Evolutionary conservation across 805 yeast species (phyloP), one percentile per base, ranked within the genome.

Genomic region (Barnettozyma vustinii): DNA sequence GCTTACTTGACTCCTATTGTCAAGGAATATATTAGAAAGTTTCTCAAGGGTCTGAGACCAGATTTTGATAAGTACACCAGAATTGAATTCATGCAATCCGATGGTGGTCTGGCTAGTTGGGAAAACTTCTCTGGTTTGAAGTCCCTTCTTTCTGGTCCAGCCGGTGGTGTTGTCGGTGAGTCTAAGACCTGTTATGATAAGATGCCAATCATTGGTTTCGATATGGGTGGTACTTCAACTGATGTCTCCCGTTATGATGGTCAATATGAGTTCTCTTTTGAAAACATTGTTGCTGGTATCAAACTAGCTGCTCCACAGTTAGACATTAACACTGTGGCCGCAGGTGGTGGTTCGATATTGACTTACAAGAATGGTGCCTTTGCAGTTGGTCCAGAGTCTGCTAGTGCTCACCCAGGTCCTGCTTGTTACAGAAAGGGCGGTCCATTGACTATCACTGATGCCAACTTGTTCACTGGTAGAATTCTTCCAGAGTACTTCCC

Each of bases 151-250:
- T 77, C 82, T 1, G 83, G 83, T 5, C 83, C 83, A 3, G 83
- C 83, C 40, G 83, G 83, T 40, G 83, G 83, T 41, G 77, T 78
- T 62, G 83, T 78, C 36, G 83, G 83, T 7, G 76, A 67, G 47
- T 79, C 79, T 2, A 69, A 69, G 49, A 77, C 83, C 0, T 77
- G 82, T 57, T 75, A 66, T 57, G 79, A 75, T 52, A 42, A 53
- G 36, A 43, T 50, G 12, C 64, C 75, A 7, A 60, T 66, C 42
- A 66, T 70, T 52, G 72, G 73, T 5, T 68, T 69, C 46, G 73
- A 70, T 56, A 68, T 68, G 73, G 73, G 73, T 52, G 73, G 73
- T 46, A 69, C 73, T 10, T 64, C 69, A 3, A 68, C 74, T 13
- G 73, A 69, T 55, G 74, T 68, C 30, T 65, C 71, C 6, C 58